These are phyloP conservation scores for Chaetomium sp. DNA, from an alignment of 2,329 filamentous ascomycete species.

Conservation along the genomic window DNA sequence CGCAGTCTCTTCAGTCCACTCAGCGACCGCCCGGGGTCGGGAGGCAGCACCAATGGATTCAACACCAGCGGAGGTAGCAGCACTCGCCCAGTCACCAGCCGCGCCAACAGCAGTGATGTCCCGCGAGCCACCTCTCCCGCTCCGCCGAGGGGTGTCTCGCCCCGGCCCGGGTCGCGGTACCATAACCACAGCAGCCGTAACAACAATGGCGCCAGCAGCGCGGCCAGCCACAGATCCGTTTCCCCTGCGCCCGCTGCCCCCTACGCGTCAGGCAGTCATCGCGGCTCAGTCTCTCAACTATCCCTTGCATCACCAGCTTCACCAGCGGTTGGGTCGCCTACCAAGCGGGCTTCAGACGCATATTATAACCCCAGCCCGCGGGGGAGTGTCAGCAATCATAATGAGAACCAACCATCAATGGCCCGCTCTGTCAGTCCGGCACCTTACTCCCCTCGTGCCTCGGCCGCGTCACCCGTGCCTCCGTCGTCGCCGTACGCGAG, in stretches of 20 bases:
- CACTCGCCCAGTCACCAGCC: slow-evolving; percentile 49
- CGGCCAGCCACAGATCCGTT: not conserved
- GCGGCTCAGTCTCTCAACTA: slow-evolving; percentile 20
- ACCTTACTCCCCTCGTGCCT: slow-evolving; percentile 30
- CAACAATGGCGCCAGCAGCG: slow-evolving; percentile 25
- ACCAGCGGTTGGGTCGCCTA: no score
- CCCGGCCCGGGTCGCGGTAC: slow-evolving; percentile 26
- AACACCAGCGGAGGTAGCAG: slow-evolving; percentile 28
- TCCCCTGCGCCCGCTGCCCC: slow-evolving; percentile 47
- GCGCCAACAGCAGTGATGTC: slow-evolving; percentile 46
- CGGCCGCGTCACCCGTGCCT: slow-evolving; percentile 32
- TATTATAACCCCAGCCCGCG: not conserved
- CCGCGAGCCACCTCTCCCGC: slow-evolving; percentile 61
- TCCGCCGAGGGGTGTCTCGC: slow-evolving; percentile 38
- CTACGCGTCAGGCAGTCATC: slow-evolving; percentile 39
- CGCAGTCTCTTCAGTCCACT: slow-evolving; percentile 63
- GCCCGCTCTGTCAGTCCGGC: slow-evolving; percentile 36
- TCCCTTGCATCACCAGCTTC: no score
- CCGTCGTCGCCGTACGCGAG: slow-evolving; percentile 36
- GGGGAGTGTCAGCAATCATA: slow-evolving; percentile 14
- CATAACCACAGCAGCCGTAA: not conserved
- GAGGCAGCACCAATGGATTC: slow-evolving; percentile 15
- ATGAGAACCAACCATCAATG: not conserved
- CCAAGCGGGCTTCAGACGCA: no score
- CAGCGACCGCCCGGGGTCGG: slow-evolving; percentile 31